Base-by-base conservation (phyloP, 2,329 filamentous ascomycete genomes). In the Fusarium stilboides region DNA sequence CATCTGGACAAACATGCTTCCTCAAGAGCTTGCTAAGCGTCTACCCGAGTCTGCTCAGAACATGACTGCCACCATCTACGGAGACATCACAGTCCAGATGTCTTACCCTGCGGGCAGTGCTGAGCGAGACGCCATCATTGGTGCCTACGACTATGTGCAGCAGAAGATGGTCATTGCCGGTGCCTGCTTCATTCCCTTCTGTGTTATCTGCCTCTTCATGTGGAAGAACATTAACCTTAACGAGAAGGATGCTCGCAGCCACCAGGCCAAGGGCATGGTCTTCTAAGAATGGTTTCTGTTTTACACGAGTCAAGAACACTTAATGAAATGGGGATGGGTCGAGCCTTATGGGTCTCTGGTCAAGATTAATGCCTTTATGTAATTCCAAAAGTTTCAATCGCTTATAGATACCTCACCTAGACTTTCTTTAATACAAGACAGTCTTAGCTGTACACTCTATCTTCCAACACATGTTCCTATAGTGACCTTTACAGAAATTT, bases 1-100 rank as follows among this genome's bases (percentile, higher is more conserved):
- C 10, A 84, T 91, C 58, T 91, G 89, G 88, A 87, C 85, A 10
- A 86, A 86, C 72, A 77, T 83, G 19, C 78, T 88, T 44, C 83
- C 83, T 7, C 68, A 57, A 13, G 79, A 81, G 43, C 77, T 87
- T 8, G 65, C 76, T 59, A 73, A 76, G 20, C 75, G 76, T 17
- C 79, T 87, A 0, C 85, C 85, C 1, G 81, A 79, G 8, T 77
- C 76, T 6, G 76, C 73, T 34, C 80, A 83, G 73, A 75, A 77
- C 26, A 74, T 75, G 54, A 72, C 76, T 8, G 68, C 74, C 6
- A 69, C 68, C 8, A 80, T 82, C 34, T 81, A 87, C 58, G 83
- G 85, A 19, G 83, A 84, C 57, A 77, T 90, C 20, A 79, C 77
- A 0, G 80, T 82, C n/a, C 89, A 90, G 62, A 73, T 86, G 43